These are phyloP conservation scores for Silene noctiflora DNA, from an alignment of 179 eudicot genomes.

Conservation along the genomic window DNA sequence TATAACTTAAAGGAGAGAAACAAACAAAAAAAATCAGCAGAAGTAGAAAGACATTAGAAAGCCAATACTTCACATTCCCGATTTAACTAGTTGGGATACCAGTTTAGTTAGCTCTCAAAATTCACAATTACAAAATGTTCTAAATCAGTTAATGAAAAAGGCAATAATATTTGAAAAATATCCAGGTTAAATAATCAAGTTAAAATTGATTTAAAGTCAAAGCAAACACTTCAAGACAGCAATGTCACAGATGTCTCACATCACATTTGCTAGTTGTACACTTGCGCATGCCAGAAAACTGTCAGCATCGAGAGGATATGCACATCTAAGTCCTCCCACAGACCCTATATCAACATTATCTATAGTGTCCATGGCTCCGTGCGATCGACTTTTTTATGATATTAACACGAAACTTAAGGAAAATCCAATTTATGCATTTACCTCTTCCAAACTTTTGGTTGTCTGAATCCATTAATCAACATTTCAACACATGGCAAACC, in stretches of 20 bases:
- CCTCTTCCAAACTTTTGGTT: constrained; percentile 74
- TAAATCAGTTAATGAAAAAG: not conserved
- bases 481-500: constrained; percentile 32
- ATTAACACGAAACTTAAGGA: not conserved
- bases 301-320: not conserved
- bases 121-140: not conserved
- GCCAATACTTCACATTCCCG: not conserved
- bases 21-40: not conserved
- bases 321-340: not conserved
- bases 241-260: not conserved
- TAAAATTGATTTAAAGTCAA: not conserved
- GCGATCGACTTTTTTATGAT: not conserved
- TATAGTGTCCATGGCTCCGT: not conserved
- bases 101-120: not conserved
- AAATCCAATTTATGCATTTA: constrained; percentile 21
- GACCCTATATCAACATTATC: not conserved
- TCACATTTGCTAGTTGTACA: not conserved
- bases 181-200: not conserved
- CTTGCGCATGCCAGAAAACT: not conserved
- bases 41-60: not conserved
- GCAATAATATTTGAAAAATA: not conserved
- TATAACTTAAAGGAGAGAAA: not conserved
- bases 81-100: constrained; percentile 5
- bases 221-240: not conserved
- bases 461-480: constrained; percentile 80